Evolutionary conservation across 2,329 filamentous ascomycete species (phyloP).

Genomic region (Cladosporium cucumerinum): DNA sequence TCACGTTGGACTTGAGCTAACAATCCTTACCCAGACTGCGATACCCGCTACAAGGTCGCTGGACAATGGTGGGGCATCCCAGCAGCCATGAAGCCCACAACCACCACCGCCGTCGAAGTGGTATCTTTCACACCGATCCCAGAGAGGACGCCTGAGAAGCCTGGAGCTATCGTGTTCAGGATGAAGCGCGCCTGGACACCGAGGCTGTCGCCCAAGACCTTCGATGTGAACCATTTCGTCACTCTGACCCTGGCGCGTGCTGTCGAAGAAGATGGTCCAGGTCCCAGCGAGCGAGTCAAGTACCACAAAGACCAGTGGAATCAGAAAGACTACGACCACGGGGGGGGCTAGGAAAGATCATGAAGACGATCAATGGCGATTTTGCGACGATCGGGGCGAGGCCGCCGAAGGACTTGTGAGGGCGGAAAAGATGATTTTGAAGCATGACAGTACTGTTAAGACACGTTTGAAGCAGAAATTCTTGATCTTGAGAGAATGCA

Average conservation of each 20-base stretch:
- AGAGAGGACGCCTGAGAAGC: constrained; percentile 41
- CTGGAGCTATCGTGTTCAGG: constrained; percentile 47
- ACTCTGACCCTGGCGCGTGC: constrained; percentile 36
- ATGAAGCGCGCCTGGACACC: constrained; percentile 49
- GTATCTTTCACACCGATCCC: constrained; percentile 35
- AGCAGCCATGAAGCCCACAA: constrained; percentile 19
- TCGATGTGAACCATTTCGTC: constrained; percentile 41
- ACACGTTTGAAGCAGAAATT: too few relatives aligned
- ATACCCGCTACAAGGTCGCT: constrained; percentile 50
- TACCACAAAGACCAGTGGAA: constrained; percentile 54
- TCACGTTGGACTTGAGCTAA: background rate
- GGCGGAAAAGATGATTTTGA: too few relatives aligned
- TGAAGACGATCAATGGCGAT: constrained; percentile 51
- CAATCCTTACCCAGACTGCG: constrained; percentile 33
- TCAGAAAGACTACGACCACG: constrained; percentile 48
- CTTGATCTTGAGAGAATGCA: too few relatives aligned
- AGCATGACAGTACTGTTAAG: background rate
- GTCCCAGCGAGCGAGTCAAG: constrained; percentile 40
- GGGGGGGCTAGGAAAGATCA: constrained; percentile 45
- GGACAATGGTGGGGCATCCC: constrained; percentile 48
- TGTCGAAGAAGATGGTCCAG: constrained; percentile 20
- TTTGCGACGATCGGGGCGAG: constrained; percentile 44
- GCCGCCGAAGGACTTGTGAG: constrained; percentile 34
- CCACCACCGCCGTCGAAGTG: constrained; percentile 19
- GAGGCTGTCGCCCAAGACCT: constrained; percentile 29